Evolutionary conservation across 1,284 basidiomycete species (phyloP).

Genomic region (Sporisorium scitamineum): DNA sequence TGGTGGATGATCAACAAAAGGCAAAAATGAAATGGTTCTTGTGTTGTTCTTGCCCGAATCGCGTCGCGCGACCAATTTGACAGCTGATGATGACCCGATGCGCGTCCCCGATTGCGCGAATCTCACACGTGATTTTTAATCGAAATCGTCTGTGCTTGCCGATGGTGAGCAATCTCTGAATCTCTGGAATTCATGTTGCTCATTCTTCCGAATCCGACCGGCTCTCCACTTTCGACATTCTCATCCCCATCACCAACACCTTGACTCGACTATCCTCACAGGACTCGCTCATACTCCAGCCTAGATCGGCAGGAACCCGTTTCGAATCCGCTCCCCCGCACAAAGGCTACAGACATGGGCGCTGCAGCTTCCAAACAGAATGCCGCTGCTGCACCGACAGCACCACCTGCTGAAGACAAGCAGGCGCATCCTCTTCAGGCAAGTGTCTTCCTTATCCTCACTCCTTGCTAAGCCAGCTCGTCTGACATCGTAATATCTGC

Average conservation of each 20-base stretch:
- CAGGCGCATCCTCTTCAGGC: constrained; percentile 47
- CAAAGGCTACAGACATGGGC: constrained; percentile 28
- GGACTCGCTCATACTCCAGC: neutral
- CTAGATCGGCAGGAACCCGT: neutral
- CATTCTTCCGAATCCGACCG: constrained; percentile 49
- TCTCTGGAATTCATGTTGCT: constrained; percentile 2
- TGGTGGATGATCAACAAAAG: constrained; percentile 2
- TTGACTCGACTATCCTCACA: neutral
- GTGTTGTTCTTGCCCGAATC: constrained; percentile 11
- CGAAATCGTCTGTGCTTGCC: neutral
- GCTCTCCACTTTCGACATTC: constrained; percentile 14
- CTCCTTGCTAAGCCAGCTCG: neutral
- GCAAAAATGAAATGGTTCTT: neutral
- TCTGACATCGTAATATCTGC: neutral
- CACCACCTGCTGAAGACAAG: constrained; percentile 46
- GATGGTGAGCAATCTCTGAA: neutral
- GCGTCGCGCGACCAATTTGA: constrained; percentile 28
- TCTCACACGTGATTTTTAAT: constrained; percentile 34
- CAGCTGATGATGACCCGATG: constrained; percentile 12
- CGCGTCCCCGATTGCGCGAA: neutral
- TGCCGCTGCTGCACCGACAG: constrained; percentile 28
- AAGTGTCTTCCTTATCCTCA: constrained; percentile 1
- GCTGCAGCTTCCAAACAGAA: constrained; percentile 52
- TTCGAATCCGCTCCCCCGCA: neutral
- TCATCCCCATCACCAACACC: constrained; percentile 7